phyloP scores from a whole-genome alignment of 2,329 filamentous ascomycete genomes.

The Epicoccum nigrum region DNA sequence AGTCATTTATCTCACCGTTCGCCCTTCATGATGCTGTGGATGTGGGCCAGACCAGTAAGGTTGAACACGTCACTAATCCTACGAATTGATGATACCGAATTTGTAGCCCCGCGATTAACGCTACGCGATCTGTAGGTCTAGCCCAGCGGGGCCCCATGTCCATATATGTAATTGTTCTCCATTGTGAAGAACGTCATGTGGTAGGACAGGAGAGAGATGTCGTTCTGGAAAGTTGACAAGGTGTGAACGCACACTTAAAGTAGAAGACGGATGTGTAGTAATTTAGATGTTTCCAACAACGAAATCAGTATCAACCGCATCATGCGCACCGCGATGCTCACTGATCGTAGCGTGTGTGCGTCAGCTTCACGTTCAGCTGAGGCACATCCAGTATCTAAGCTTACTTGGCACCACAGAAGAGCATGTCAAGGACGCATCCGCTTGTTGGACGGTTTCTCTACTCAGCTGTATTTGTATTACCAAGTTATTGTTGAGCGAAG shows the following conservation, averaged over 20 bases:
- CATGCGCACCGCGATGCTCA: background rate
- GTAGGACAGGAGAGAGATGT: conserved; percentile 7
- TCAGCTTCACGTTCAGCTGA: no score
- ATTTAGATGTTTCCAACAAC: background rate
- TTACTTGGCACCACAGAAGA: background rate
- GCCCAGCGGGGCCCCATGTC: conserved; percentile 4
- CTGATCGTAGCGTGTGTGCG: background rate
- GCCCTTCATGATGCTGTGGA: background rate
- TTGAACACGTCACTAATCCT: background rate
- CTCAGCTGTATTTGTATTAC: no score
- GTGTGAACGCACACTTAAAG: background rate
- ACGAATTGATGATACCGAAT: background rate
- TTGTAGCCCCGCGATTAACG: conserved; percentile 9
- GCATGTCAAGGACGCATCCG: no score
- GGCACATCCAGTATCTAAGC: no score
- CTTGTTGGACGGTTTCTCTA: no score
- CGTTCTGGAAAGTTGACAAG: conserved; percentile 9
- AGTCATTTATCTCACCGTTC: background rate
- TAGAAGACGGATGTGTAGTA: conserved; percentile 1
- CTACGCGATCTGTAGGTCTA: conserved; percentile 3
- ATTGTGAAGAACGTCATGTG: conserved; percentile 14
- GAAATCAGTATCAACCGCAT: background rate
- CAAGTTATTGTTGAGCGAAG: no score
- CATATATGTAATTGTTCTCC: conserved; percentile 4
- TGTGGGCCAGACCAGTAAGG: background rate